Conservation (phyloP, 2,329 filamentous ascomycete species). For the Botryotinia calthae region DNA sequence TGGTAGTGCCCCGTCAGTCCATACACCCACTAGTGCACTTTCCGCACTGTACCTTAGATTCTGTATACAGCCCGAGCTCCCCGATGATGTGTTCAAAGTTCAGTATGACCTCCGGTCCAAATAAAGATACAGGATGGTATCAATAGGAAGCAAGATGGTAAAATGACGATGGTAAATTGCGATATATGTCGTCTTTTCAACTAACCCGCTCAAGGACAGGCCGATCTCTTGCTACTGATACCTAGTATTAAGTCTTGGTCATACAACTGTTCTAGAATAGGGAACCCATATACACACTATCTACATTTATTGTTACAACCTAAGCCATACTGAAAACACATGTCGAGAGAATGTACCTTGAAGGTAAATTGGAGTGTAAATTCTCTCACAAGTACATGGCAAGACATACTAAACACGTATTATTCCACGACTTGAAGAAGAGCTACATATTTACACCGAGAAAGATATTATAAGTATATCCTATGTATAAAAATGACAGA, state of each 20-base stretch:
- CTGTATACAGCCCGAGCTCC: too few relatives aligned
- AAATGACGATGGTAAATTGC: background rate
- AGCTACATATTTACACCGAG: background rate
- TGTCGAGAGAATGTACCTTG: background rate
- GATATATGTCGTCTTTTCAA: background rate
- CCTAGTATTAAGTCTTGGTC: background rate
- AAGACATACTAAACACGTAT: background rate
- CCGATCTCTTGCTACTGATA: background rate
- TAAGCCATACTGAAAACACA: background rate
- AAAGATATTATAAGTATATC: fast-evolving
- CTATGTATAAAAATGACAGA: background rate
- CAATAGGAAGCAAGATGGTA: background rate
- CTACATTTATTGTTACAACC: background rate
- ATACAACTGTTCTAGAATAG: background rate
- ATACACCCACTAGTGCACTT: too few relatives aligned
- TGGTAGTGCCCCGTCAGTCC: too few relatives aligned
- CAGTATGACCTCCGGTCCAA: background rate
- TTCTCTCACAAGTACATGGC: background rate
- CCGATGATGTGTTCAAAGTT: too few relatives aligned
- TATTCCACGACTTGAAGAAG: background rate
- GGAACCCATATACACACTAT: background rate
- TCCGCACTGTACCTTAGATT: too few relatives aligned
- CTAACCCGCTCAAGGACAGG: background rate
- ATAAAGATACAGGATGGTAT: background rate
- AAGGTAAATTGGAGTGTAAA: background rate